Conservation (phyloP, 176 grass and related monocot genomes). For the Pharus latifolius region DNA sequence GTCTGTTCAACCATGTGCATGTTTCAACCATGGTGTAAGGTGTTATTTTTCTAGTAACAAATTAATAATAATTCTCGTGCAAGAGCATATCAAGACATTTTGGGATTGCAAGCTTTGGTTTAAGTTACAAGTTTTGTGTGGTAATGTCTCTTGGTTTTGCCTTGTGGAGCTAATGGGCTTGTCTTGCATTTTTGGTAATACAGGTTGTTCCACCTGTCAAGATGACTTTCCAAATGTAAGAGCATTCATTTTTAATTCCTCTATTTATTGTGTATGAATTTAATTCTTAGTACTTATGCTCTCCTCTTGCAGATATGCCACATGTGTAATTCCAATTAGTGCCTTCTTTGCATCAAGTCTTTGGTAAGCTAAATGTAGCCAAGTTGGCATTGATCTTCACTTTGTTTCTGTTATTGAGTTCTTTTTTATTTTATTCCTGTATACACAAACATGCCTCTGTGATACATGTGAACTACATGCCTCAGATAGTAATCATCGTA, state of each 20-base stretch:
- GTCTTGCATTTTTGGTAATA: slow-evolving; percentile 18
- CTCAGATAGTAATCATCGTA: slow-evolving; percentile 2
- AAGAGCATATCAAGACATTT: background rate
- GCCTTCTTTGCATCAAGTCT: slow-evolving; percentile 98
- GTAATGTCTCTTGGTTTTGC: slow-evolving; percentile 2
- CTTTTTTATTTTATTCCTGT: background rate
- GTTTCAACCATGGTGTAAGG: background rate
- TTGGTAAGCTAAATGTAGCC: slow-evolving; percentile 53
- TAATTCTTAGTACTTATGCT: slow-evolving; percentile 5
- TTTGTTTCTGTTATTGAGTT: background rate
- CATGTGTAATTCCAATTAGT: slow-evolving; percentile 97
- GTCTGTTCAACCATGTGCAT: background rate
- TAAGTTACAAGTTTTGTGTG: background rate
- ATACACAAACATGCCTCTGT: background rate
- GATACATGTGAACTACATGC: background rate
- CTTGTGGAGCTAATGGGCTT: slow-evolving; percentile 11
- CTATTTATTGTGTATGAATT: background rate
- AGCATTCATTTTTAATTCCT: slow-evolving; percentile 14
- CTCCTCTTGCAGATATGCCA: slow-evolving; percentile 71
- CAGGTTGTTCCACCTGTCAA: slow-evolving; percentile 98
- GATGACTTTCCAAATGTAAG: slow-evolving; percentile 99
- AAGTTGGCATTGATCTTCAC: background rate
- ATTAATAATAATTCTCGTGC: background rate
- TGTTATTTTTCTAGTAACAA: background rate
- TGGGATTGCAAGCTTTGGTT: background rate